phyloP scores from a whole-genome alignment of 2,329 filamentous ascomycete species.

The Colletotrichum tofieldiae region DNA sequence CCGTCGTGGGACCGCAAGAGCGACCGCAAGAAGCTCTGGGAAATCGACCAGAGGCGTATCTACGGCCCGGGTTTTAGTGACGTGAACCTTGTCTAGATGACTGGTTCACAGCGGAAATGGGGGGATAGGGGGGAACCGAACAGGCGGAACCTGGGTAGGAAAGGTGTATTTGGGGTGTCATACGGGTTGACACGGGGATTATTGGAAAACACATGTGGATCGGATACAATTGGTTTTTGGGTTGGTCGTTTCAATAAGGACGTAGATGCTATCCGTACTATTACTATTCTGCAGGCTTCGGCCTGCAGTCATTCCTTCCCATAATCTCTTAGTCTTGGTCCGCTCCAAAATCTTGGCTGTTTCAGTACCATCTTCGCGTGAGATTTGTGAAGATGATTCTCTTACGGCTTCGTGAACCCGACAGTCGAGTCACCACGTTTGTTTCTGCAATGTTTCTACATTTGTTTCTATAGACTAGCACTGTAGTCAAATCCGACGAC shows the following conservation, averaged over 20 bases:
- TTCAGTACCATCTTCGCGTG: background rate
- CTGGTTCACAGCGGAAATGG: conserved; percentile 1
- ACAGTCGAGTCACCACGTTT: background rate
- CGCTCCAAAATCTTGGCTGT: background rate
- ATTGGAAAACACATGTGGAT: conserved; percentile 18
- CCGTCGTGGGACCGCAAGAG: conserved; percentile 37
- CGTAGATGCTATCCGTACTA: conserved; percentile 38
- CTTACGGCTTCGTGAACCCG: background rate
- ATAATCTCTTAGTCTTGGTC: background rate
- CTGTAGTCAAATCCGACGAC: too few species aligned
- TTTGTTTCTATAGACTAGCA: background rate
- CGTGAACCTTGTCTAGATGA: conserved; percentile 43
- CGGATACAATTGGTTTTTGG: conserved; percentile 34
- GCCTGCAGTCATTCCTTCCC: conserved; percentile 32
- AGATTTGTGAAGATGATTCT: background rate
- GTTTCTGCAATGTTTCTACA: background rate
- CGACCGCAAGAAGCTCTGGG: conserved; percentile 32
- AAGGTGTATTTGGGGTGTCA: conserved; percentile 1
- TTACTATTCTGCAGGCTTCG: conserved; percentile 32
- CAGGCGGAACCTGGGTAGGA: background rate
- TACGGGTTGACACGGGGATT: conserved; percentile 5
- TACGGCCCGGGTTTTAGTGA: conserved; percentile 42
- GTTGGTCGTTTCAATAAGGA: conserved; percentile 34
- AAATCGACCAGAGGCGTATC: conserved; percentile 38
- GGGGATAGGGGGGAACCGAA: background rate